phyloP scores from a whole-genome alignment of 164 flowering plant genomes.

The Platanus orientalis region DNA sequence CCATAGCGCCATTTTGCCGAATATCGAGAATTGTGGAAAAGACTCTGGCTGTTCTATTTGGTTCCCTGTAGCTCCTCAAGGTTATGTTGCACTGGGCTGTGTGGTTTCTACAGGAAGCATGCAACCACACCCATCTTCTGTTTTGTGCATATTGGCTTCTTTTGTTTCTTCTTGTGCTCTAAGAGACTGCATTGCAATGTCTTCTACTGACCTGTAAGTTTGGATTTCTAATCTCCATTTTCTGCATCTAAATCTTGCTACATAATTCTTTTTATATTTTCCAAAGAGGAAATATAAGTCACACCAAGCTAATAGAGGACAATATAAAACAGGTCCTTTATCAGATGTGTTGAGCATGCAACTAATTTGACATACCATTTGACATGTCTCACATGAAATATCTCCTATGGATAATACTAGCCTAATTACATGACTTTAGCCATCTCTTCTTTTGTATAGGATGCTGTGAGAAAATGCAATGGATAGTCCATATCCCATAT shows the following conservation, averaged over 20 bases:
- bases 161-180: slow-evolving; percentile 76
- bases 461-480: too few relatives aligned
- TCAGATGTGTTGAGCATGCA: neutral
- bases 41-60: slow-evolving; percentile 64
- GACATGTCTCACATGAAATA: neutral
- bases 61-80: slow-evolving; percentile 92
- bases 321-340: neutral
- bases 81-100: slow-evolving; percentile 93
- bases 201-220: slow-evolving; percentile 45
- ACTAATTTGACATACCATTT: neutral
- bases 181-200: slow-evolving; percentile 71
- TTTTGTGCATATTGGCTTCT: slow-evolving; percentile 68
- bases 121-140: slow-evolving; percentile 69
- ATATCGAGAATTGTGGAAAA: slow-evolving; percentile 15
- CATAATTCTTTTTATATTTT: neutral
- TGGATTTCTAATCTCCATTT: slow-evolving; percentile 3
- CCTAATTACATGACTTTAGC: neutral
- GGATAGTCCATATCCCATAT: too few relatives aligned
- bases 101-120: slow-evolving; percentile 66
- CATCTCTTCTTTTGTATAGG: too few relatives aligned
- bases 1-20: too few relatives aligned
- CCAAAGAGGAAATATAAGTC: neutral
- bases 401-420: neutral
- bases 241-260: slow-evolving; percentile 7
- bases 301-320: neutral